phyloP scores from a whole-genome alignment of 495 filamentous ascomycete genomes.

The Xanthoparmelia taractica region DNA sequence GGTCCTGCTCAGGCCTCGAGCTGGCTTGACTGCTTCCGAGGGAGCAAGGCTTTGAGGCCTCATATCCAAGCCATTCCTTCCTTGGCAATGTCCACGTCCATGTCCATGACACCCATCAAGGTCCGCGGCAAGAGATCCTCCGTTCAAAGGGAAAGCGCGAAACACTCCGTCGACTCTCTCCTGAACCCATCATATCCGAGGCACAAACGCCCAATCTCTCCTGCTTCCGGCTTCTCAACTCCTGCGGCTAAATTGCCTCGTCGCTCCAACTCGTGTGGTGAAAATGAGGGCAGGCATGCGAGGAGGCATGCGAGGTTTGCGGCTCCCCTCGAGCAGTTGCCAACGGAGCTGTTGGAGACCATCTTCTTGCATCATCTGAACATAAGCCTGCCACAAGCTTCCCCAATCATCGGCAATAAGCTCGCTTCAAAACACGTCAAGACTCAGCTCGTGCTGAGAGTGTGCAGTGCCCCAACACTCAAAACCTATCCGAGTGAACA shows the following conservation, averaged over 20 bases:
- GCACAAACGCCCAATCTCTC: conserved; percentile 5
- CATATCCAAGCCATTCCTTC: no score
- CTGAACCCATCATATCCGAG: conserved; percentile 2
- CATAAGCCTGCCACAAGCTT: conserved; percentile 40
- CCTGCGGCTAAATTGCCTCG: conserved; percentile 2
- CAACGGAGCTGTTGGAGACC: conserved; percentile 46
- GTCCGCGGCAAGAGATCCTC: conserved; percentile 23
- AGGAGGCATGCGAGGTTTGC: not conserved
- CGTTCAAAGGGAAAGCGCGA: conserved; percentile 15
- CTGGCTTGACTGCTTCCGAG: not conserved
- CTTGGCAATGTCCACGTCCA: no score
- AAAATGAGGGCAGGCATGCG: not conserved
- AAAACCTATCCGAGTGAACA: not conserved
- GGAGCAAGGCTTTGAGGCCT: no score
- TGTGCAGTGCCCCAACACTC: not conserved
- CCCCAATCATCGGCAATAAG: conserved; percentile 32
- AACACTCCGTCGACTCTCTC: conserved; percentile 18
- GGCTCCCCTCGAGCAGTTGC: conserved; percentile 43
- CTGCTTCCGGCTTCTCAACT: not conserved
- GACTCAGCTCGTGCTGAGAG: conserved; percentile 11
- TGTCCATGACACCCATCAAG: conserved; percentile 21
- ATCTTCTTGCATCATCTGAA: conserved; percentile 48
- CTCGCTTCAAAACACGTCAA: conserved; percentile 29
- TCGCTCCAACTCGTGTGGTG: not conserved
- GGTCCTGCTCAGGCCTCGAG: no score